These are phyloP conservation scores for Penicillium sp. DNA, from an alignment of 2,329 filamentous ascomycete species.

Conservation along the genomic window DNA sequence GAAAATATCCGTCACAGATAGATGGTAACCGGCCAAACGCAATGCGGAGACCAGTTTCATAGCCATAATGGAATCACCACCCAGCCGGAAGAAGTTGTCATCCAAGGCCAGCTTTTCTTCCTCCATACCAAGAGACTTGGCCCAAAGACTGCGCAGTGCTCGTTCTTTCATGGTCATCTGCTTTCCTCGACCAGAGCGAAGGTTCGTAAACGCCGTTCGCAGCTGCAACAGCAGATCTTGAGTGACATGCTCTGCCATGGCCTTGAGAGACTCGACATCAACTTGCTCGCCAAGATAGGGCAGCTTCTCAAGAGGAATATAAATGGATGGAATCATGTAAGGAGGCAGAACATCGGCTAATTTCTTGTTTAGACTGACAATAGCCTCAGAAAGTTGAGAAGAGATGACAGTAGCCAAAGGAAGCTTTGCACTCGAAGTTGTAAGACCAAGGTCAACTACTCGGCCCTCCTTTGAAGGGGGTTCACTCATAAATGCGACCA, in stretches of 20 bases:
- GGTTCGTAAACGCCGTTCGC: conserved; percentile 6
- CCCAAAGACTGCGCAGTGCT: conserved; percentile 10
- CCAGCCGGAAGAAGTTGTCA: conserved; percentile 14
- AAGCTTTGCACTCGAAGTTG: neutral
- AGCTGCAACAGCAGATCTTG: conserved; percentile 7
- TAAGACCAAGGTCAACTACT: conserved; percentile 10
- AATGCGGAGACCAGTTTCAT: conserved; percentile 8
- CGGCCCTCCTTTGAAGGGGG: neutral
- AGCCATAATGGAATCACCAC: conserved; percentile 15
- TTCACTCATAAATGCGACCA: conserved; percentile 15
- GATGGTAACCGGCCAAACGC: neutral
- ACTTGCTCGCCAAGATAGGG: conserved; percentile 5
- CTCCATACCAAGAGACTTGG: neutral
- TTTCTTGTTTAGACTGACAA: conserved; percentile 10
- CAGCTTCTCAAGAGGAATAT: conserved; percentile 8
- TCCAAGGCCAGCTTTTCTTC: neutral
- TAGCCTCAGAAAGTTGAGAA: conserved; percentile 3
- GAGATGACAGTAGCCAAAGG: conserved; percentile 6
- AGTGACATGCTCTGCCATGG: conserved; percentile 1
- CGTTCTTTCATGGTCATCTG: conserved; percentile 12
- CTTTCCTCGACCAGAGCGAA: conserved; percentile 1
- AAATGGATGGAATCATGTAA: conserved; percentile 15
- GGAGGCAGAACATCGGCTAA: conserved; percentile 12
- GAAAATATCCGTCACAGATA: conserved; percentile 13
- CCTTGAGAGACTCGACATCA: conserved; percentile 3